Evolutionary conservation across 2,329 filamentous ascomycete genomes (phyloP).

Genomic region (Lachnellula willkommii): DNA sequence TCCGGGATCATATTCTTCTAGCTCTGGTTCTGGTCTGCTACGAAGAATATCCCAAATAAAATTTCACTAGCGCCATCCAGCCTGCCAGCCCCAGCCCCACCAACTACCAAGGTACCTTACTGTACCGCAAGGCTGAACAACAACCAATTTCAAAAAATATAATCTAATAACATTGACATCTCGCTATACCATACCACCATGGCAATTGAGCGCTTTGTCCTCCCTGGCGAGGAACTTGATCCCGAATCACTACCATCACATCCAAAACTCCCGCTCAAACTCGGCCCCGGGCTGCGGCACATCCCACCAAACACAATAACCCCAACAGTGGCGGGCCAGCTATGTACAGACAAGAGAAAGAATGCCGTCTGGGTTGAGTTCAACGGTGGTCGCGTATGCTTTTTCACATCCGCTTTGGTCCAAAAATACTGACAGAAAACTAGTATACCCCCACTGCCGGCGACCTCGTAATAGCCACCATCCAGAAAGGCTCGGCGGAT

Average conservation of each 20-base stretch:
- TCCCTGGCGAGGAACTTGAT: conserved; percentile 76
- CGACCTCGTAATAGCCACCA: conserved; percentile 83
- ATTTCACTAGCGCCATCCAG: conserved; percentile 26
- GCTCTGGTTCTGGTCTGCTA: too few species aligned
- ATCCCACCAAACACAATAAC: conserved; percentile 70
- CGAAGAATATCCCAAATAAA: conserved; percentile 13
- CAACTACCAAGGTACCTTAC: background rate
- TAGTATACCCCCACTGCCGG: conserved; percentile 75
- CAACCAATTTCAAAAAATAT: background rate
- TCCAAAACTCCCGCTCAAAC: conserved; percentile 64
- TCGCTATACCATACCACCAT: conserved; percentile 4
- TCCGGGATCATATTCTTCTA: conserved; percentile 21
- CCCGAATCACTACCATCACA: conserved; percentile 60
- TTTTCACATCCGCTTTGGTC: background rate
- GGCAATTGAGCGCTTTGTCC: conserved; percentile 52
- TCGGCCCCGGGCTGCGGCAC: conserved; percentile 80
- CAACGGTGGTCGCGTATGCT: conserved; percentile 60
- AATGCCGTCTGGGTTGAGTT: conserved; percentile 74
- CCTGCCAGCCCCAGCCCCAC: conserved; percentile 8
- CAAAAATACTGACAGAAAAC: conserved; percentile 14
- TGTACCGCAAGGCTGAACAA: conserved; percentile 29
- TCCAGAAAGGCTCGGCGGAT: conserved; percentile 71
- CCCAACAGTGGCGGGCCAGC: conserved; percentile 60
- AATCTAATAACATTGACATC: background rate
- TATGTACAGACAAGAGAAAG: conserved; percentile 65